Evolutionary conservation across 805 yeast genomes (phyloP).

Genomic region (Maudiozyma barnettii): DNA sequence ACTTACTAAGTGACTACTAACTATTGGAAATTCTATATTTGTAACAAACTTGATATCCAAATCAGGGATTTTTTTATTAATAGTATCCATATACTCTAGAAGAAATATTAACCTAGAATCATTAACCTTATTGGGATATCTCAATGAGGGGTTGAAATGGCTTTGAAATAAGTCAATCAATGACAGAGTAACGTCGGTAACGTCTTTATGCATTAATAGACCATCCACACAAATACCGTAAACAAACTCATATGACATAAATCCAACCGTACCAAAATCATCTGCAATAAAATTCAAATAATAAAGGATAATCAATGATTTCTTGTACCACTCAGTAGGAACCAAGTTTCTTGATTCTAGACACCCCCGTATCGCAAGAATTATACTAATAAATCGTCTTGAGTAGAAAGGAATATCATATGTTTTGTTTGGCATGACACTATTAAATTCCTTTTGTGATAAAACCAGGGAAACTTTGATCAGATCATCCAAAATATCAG

Average conservation of each 20-base stretch:
- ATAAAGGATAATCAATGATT: conserved; percentile 12
- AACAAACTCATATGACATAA: conserved; percentile 21
- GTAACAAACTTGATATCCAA: conserved; percentile 5
- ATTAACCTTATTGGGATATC: conserved; percentile 12
- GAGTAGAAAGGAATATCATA: conserved; percentile 13
- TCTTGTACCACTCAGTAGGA: conserved; percentile 9
- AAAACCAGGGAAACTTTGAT: conserved; percentile 8
- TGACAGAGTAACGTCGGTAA: not conserved
- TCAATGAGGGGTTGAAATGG: conserved; percentile 5
- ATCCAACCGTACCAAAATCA: conserved; percentile 22
- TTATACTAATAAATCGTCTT: conserved; percentile 14
- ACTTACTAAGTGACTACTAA: conserved; percentile 6
- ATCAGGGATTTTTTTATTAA: conserved; percentile 4
- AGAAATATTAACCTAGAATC: conserved; percentile 18
- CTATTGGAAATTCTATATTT: conserved; percentile 7
- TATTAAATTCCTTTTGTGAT: conserved; percentile 9
- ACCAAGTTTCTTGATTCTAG: conserved; percentile 4
- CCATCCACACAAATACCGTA: conserved; percentile 13
- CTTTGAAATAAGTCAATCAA: conserved; percentile 5
- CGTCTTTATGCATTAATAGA: not conserved
- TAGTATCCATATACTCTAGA: conserved; percentile 17
- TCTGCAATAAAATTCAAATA: conserved; percentile 16
- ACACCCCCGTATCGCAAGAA: conserved; percentile 12
- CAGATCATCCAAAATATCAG: conserved; percentile 6
- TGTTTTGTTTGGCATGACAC: conserved; percentile 5